Evolutionary conservation across 1,139 yeast species (phyloP).

Genomic region (Candida smagusa): DNA sequence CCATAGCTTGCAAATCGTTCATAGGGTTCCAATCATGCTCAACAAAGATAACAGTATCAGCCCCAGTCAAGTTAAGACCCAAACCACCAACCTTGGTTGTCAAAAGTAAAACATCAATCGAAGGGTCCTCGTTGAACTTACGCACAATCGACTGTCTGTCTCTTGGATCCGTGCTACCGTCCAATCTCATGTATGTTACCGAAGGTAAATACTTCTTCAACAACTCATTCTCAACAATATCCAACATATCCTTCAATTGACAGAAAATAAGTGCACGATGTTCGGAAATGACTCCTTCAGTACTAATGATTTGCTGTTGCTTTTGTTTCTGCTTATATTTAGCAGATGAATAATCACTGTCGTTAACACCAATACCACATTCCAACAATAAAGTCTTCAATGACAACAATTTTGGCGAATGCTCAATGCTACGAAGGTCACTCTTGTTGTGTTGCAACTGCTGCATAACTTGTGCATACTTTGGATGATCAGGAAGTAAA

Average conservation of each 20-base stretch:
- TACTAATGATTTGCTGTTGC: constrained; percentile 36
- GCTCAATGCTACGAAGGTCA: constrained; percentile 67
- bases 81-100: constrained; percentile 98
- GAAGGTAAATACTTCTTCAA: constrained; percentile 81
- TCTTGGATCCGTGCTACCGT: constrained; percentile 92
- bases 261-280: constrained; percentile 95
- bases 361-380: constrained; percentile 86
- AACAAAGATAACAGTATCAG: constrained; percentile 96
- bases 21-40: constrained; percentile 99
- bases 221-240: constrained; percentile 89
- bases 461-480: constrained; percentile 59
- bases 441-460: constrained; percentile 59
- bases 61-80: constrained; percentile 95
- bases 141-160: constrained; percentile 89
- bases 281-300: constrained; percentile 82
- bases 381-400: constrained; percentile 77
- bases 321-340: constrained; percentile 26
- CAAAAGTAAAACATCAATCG: constrained; percentile 85
- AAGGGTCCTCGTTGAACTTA: constrained; percentile 92
- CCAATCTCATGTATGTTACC: constrained; percentile 92
- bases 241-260: constrained; percentile 96
- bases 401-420: constrained; percentile 88
- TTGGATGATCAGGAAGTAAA: constrained; percentile 82
- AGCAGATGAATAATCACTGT: constrained; percentile 37
- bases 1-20: constrained; percentile 99